Percentiles rank a stretch among this genome's conserved stretches.
Conservation (phyloP, 257 asterid species). For the Coffea eugenioides region DNA sequence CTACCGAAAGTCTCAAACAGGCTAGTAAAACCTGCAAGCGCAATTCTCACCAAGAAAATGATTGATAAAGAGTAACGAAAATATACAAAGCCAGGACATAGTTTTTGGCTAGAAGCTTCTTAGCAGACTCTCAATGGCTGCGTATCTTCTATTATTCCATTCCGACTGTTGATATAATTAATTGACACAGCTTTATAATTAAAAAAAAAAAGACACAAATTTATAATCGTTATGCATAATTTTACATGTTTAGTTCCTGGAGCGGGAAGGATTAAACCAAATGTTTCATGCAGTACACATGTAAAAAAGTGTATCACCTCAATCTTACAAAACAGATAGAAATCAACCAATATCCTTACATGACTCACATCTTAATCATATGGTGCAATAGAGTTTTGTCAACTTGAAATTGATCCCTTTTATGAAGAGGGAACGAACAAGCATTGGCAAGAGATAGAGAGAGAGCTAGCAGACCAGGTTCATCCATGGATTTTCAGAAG, state of each 20-base stretch:
- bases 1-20: too few species aligned
- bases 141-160: neutral
- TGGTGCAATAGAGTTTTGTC: neutral
- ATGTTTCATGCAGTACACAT: neutral
- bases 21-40: too few species aligned
- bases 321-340: neutral
- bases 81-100: too few species aligned
- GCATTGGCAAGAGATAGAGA: neutral
- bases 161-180: neutral
- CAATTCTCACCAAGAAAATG: too few species aligned
- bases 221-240: neutral
- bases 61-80: too few species aligned
- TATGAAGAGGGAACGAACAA: neutral
- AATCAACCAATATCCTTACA: neutral
- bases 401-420: neutral
- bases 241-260: neutral
- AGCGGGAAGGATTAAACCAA: neutral
- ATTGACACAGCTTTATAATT: too few species aligned
- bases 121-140: neutral
- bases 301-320: neutral
- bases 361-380: neutral
- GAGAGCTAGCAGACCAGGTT: neutral
- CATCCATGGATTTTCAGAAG: slow-evolving; percentile 14
- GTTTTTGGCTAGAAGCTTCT: too few species aligned
- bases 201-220: too few species aligned